phyloP scores from a whole-genome alignment of 1,284 basidiomycete genomes.

The Lignosus rhinocerotis region DNA sequence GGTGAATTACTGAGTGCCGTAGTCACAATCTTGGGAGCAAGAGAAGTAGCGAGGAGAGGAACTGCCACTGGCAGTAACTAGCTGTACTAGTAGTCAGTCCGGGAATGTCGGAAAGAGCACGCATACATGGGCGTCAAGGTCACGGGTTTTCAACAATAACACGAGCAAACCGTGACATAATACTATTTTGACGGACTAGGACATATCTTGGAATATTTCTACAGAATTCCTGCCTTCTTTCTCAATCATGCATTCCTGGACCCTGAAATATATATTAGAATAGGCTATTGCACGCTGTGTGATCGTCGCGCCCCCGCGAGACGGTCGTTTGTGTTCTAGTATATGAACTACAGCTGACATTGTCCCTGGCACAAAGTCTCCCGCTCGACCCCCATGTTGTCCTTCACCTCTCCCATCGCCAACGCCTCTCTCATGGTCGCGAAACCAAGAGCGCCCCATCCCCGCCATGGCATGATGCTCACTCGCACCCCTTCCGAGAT shows the following conservation, averaged over 20 bases:
- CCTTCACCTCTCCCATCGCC: constrained; percentile 19
- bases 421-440: constrained; percentile 15
- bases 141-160: too few relatives aligned
- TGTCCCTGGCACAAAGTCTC: background rate
- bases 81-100: background rate
- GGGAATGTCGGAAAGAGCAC: background rate
- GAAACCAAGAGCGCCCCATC: constrained; percentile 10
- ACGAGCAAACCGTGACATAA: too few relatives aligned
- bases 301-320: too few relatives aligned
- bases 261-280: too few relatives aligned
- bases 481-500: constrained; percentile 37
- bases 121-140: background rate
- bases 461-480: constrained; percentile 5
- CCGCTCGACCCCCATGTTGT: constrained; percentile 21
- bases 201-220: too few relatives aligned
- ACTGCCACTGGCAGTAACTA: background rate
- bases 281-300: too few relatives aligned
- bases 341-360: too few relatives aligned
- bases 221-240: too few relatives aligned
- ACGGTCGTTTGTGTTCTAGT: too few relatives aligned
- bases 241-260: too few relatives aligned
- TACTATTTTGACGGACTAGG: too few relatives aligned
- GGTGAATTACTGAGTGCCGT: too few relatives aligned
- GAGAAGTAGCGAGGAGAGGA: background rate
- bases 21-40: background rate